Percentiles rank a stretch among this genome's conserved stretches.
Evolutionary conservation across 768 basidiomycete genomes (phyloP).

Genomic region (Pulveroboletus sp.): DNA sequence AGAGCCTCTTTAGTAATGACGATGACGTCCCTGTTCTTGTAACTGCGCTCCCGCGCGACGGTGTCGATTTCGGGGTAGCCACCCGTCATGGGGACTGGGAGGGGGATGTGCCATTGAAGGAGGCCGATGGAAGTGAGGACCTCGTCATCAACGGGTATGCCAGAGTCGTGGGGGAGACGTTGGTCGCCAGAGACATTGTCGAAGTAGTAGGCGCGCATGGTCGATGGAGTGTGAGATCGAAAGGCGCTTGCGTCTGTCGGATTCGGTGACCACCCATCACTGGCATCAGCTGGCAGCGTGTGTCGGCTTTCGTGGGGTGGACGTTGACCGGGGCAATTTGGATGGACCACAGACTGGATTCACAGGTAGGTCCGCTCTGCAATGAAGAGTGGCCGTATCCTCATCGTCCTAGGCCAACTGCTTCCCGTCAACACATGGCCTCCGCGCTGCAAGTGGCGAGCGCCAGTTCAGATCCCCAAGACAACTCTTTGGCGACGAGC

Average conservation of each 20-base stretch:
- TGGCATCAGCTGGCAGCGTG: too few species aligned
- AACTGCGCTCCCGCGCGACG: slow-evolving; percentile 63
- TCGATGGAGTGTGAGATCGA: background rate
- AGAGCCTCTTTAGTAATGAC: slow-evolving; percentile 74
- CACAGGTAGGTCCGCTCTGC: too few species aligned
- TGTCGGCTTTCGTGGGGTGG: too few species aligned
- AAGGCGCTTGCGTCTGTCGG: too few species aligned
- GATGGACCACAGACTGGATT: too few species aligned
- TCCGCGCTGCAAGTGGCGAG: slow-evolving; percentile 1
- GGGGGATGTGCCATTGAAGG: slow-evolving; percentile 60
- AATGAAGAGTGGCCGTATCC: too few species aligned
- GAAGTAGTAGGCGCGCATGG: slow-evolving; percentile 73
- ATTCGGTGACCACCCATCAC: too few species aligned
- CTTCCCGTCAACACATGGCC: background rate
- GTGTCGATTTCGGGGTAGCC: slow-evolving; percentile 51
- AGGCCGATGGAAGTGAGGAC: slow-evolving; percentile 58
- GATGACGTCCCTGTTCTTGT: slow-evolving; percentile 82
- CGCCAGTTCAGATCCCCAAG: background rate
- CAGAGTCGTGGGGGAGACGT: slow-evolving; percentile 71
- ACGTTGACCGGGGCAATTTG: too few species aligned
- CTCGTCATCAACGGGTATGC: slow-evolving; percentile 46
- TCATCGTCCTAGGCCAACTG: too few species aligned
- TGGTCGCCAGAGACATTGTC: slow-evolving; percentile 79
- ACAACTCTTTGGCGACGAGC: background rate
- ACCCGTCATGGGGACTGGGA: slow-evolving; percentile 36